A percentile compares a stretch with the other conserved stretches of the same genome.
Evolutionary conservation across 805 yeast genomes (phyloP).

Genomic region (Teunomyces pallodes): DNA sequence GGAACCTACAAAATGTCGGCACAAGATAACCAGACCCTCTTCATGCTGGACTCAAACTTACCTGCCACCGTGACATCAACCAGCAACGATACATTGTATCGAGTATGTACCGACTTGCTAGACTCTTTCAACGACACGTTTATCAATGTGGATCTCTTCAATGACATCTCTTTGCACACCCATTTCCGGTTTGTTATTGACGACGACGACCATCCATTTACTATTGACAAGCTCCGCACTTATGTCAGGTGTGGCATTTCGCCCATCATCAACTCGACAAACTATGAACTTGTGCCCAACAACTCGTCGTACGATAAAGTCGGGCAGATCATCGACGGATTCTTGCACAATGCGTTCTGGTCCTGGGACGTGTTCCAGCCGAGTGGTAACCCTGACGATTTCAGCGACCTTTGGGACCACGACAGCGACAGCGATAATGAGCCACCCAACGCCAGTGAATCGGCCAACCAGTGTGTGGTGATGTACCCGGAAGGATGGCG

Average conservation of each 20-base stretch:
- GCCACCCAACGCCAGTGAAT: conserved; percentile 9
- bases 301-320: conserved; percentile 16
- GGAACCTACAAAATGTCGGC: conserved; percentile 21
- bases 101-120: neutral
- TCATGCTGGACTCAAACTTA: conserved; percentile 6
- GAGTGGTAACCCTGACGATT: neutral
- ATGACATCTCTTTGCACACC: conserved; percentile 12
- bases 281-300: conserved; percentile 6
- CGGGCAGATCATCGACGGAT: conserved; percentile 21
- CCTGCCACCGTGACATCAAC: conserved; percentile 2
- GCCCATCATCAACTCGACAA: conserved; percentile 54
- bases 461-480: conserved; percentile 43
- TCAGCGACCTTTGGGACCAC: neutral
- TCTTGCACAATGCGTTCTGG: conserved; percentile 51
- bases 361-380: conserved; percentile 72
- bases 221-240: conserved; percentile 31
- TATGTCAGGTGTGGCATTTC: conserved; percentile 59
- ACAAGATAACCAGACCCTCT: conserved; percentile 20
- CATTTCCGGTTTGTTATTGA: conserved; percentile 37
- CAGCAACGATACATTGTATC: conserved; percentile 1
- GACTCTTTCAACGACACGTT: neutral
- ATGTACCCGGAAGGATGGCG: conserved; percentile 51
- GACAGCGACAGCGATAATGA: neutral
- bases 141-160: conserved; percentile 5
- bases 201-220: conserved; percentile 32